These are phyloP conservation scores for Cairneyella variabilis DNA, from an alignment of 495 filamentous ascomycete genomes.

Conservation along the genomic window DNA sequence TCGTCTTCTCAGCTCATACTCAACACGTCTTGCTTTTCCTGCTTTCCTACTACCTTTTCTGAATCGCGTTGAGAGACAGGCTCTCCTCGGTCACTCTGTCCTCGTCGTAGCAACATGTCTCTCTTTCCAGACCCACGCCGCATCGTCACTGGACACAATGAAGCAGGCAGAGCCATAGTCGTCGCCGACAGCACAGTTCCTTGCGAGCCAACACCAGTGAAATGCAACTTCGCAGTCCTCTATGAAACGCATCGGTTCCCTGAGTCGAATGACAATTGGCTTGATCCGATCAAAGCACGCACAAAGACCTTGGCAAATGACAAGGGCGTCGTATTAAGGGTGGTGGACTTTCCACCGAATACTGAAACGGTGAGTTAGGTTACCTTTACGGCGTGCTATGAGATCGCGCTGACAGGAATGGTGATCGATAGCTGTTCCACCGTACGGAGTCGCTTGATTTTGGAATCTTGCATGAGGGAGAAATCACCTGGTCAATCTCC, in stretches of 20 bases:
- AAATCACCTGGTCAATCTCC: conserved; percentile 29
- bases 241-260: not conserved
- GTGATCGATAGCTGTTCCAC: conserved; percentile 59
- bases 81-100: too few relatives aligned
- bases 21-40: too few relatives aligned
- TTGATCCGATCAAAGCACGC: not conserved
- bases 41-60: too few relatives aligned
- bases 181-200: not conserved
- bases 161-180: not conserved
- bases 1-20: too few relatives aligned
- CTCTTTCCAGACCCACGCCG: not conserved
- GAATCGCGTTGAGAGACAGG: too few relatives aligned
- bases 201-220: not conserved
- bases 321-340: not conserved
- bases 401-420: too few relatives aligned
- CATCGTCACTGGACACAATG: not conserved
- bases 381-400: not conserved
- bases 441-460: conserved; percentile 71
- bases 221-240: not conserved
- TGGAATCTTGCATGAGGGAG: conserved; percentile 68
- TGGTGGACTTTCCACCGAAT: not conserved
- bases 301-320: not conserved
- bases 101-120: too few relatives aligned
- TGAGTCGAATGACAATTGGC: not conserved
- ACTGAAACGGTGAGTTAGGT: not conserved